Evolutionary conservation across 1,139 yeast genomes (phyloP).

Genomic region (Meyerozyma smithsonii): DNA sequence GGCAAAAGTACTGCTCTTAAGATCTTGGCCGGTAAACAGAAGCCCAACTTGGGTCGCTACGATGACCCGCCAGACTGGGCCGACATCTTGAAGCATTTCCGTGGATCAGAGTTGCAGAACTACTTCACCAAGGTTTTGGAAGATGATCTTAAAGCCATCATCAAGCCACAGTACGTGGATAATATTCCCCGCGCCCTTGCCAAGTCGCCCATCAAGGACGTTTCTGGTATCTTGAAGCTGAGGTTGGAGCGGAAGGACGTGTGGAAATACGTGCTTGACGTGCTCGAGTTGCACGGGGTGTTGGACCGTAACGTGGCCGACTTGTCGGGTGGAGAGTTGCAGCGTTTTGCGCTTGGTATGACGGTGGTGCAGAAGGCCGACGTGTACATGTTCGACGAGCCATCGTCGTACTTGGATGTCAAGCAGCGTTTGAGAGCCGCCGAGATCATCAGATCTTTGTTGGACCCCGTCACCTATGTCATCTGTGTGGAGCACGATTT

Average conservation of each 20-base stretch:
- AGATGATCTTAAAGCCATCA: slow-evolving; percentile 88
- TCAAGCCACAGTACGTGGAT: slow-evolving; percentile 97
- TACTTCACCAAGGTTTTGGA: slow-evolving; percentile 91
- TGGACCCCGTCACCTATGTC: slow-evolving; percentile 72
- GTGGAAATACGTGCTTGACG: slow-evolving; percentile 57
- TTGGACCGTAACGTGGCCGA: slow-evolving; percentile 81
- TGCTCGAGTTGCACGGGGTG: slow-evolving; percentile 69
- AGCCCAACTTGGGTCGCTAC: slow-evolving; percentile 89
- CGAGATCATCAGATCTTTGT: slow-evolving; percentile 79
- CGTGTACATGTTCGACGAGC: slow-evolving; percentile 99
- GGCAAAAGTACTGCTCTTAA: slow-evolving; percentile 98
- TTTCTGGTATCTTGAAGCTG: slow-evolving; percentile 74
- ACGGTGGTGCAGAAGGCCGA: slow-evolving; percentile 93
- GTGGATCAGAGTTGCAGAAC: slow-evolving; percentile 97
- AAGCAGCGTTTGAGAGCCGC: slow-evolving; percentile 99
- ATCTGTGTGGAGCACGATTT: slow-evolving; percentile 98
- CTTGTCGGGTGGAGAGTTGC: slow-evolving; percentile 97
- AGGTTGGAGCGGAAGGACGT: slow-evolving; percentile 64
- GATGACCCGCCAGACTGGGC: slow-evolving; percentile 98
- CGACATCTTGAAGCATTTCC: slow-evolving; percentile 81
- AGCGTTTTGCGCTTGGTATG: slow-evolving; percentile 96
- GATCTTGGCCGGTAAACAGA: slow-evolving; percentile 96
- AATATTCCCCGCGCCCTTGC: slow-evolving; percentile 90
- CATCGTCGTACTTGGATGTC: slow-evolving; percentile 95
- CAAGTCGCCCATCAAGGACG: slow-evolving; percentile 83